Evolutionary conservation across 2,329 filamentous ascomycete species (phyloP), one percentile per base, ranked within the genome.

Genomic region (Colletotrichum sp.): DNA sequence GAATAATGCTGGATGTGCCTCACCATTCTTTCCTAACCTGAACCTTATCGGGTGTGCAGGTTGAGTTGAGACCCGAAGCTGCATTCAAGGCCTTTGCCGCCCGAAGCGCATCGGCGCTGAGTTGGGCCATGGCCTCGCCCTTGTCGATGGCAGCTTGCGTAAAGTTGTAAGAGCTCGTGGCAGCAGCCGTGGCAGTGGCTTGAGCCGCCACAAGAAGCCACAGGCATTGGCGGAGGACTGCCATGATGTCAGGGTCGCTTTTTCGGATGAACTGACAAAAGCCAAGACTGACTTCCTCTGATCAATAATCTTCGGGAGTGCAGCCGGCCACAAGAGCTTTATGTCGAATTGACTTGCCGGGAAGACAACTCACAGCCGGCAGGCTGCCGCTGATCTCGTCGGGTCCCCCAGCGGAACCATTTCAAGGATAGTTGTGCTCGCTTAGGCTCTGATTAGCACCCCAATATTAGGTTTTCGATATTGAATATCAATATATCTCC

Each of bases 1-100:
- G 8, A 8, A 12, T 12, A 10, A 4, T 9, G 9, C 44, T 49
- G 6, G n/a, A 49, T 24, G 5, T 21, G 21, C 10, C 71, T 60
- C 12, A 75, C 72, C 72, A 75, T 60, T 75, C 72, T 24, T 60
- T 75, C n/a, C 72, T 69, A 21, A 75, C 64, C 16, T 63, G 68
- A 13, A 75, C n/a, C 28, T 63, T 66, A 18, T 72, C 69, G 36
- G 68, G 24, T n/a, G 72, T 52, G 32, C 72, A 74, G 5, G 64
- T 30, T 18, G 44, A 57, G 49, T 65, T 68, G 55, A 44, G 8
- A 24, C 36, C 55, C 16, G 39, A 16, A 6, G n/a, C 16, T 12
- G 39, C 6, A 24, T 59, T 72, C 68, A 75, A 32, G 9, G 62
- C 72, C 52, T 26, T 24, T 9, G 72, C 63, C 21, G 62, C 69